Evolutionary conservation across 345 rosid species (phyloP), one percentile per base, ranked within the genome.

Genomic region (Eutrema heterophyllum): DNA sequence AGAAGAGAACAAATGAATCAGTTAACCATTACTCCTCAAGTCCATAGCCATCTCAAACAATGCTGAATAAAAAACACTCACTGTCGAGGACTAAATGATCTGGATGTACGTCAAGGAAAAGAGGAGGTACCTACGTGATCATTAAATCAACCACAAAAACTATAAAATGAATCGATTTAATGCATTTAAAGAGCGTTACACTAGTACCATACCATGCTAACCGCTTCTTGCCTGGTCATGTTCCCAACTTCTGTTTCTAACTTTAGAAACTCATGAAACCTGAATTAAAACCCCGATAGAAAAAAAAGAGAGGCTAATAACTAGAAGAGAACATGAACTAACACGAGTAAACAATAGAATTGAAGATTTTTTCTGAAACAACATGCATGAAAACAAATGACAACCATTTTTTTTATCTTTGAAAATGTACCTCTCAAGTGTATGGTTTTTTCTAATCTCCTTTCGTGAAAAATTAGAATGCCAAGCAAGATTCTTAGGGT

Each of bases 141-240:
- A 79, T 62, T 10, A 27, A 69, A 32, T 29, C 13, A 7, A 61
- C 69, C 41, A 75, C n/a, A 44, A 53, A 32, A 35, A 55, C 49
- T 53, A 55, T 36, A 46, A 54, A 54, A 52, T 41, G 43, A 29
- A 30, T 9, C 10, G 15, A n/a, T 12, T 29, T 52, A 70, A 61
- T 2, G 52, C 38, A 45, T 56, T 55, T 48, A 13, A 45, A 18
- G 56, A 41, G 49, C 24, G 64, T 64, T 7, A 49, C 55, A 64
- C 64, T 53, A 72, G 38, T 29, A 29, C 29, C 92, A 70, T 81
- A 95, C 98, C 96, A 92, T 95, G 87, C 99, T 92, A 66, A 92
- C 99, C 60, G 99, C 91, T 80, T 92, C 97, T 79, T 95, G 99
- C 75, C 99, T 85, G 46, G 94, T 95, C 70, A 95, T 90, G 82